Evolutionary conservation across 495 filamentous ascomycete genomes (phyloP).

Genomic region (Hypoxylon fuscum): DNA sequence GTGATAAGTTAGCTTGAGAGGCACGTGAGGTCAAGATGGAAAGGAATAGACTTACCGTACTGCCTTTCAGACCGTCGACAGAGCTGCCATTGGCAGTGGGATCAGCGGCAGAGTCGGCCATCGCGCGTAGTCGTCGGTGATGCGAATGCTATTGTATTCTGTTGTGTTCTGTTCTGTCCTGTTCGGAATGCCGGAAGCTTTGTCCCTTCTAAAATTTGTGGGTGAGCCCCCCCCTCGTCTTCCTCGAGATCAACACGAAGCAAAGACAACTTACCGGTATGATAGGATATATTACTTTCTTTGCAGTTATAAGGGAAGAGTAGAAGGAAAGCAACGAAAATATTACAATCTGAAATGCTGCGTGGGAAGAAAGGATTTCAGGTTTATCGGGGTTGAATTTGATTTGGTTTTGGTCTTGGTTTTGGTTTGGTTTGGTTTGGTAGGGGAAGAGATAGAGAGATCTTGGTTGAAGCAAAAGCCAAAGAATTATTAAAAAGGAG

Average conservation of each 20-base stretch:
- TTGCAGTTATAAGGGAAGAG: background rate
- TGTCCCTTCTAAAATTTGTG: conserved; percentile 16
- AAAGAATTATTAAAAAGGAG: conserved; percentile 17
- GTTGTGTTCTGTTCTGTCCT: no score
- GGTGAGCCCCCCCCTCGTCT: conserved; percentile 26
- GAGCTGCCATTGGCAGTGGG: conserved; percentile 38
- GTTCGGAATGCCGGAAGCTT: conserved; percentile 34
- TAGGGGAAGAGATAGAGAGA: conserved; percentile 32
- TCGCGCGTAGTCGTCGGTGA: conserved; percentile 35
- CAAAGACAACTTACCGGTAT: conserved; percentile 9
- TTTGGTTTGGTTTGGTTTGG: conserved; percentile 6
- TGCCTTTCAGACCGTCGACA: conserved; percentile 52
- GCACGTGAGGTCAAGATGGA: no score
- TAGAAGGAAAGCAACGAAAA: background rate
- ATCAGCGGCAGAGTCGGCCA: conserved; percentile 41
- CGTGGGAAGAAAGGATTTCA: conserved; percentile 30
- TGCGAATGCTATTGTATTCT: conserved; percentile 18
- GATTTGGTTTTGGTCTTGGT: no score
- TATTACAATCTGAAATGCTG: background rate
- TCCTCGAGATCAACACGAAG: conserved; percentile 1
- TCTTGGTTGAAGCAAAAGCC: conserved; percentile 32
- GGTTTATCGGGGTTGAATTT: no score
- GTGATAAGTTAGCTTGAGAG: conserved; percentile 48
- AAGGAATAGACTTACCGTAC: conserved; percentile 52
- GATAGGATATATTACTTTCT: conserved; percentile 3